Base-by-base conservation (phyloP, 2,329 filamentous ascomycete genomes). In the Fusarium subglutinans region DNA sequence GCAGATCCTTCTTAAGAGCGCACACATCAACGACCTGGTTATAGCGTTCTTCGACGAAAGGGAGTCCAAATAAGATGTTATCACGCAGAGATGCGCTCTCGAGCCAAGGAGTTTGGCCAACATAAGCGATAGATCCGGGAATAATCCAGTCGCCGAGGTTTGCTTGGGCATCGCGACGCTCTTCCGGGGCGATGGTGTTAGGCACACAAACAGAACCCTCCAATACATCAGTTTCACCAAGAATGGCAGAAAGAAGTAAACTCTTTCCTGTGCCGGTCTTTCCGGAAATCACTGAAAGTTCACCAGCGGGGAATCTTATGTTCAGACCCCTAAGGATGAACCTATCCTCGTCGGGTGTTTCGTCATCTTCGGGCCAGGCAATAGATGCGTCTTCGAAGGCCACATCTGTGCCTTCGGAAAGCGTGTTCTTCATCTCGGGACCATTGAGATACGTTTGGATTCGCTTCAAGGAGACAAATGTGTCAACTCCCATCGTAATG, bases 81-180 rank as follows among this genome's bases (percentile, higher is more conserved):
- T 94, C 91, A 63, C 88, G 90, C 70, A 97, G 91, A 11, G 90
- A 93, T 2, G 92, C 92, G 76, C 95, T 96, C 78, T 96, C 93
- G 55, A 96, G 93, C 94, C 93, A 96, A 0, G 94, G 93, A 13
- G 93, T 94, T 79, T 95, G 93, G 3, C 92, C 90, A 40, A 95
- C 92, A 75, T 91, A 96, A 0, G 93, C 93, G 54, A 95, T 87
- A 4, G 92, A 88, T 6, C 88, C 87, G 13, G 91, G 87, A 22
- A 94, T 87, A 50, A 93, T 90, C 93, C 93, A 95, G 73, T 93
- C 88, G 38, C 81, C 85, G 51, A 79, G 84, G 54, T 89, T 92
- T 5, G 92, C 93, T 70, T 90, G 88, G 59, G 83, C 80, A 75
- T 94, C 91, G 70, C 88, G 87, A 43, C 91, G 87, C 35, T 92